phyloP scores from a whole-genome alignment of 2,329 filamentous ascomycete species.

The Verticillium alfalfae region DNA sequence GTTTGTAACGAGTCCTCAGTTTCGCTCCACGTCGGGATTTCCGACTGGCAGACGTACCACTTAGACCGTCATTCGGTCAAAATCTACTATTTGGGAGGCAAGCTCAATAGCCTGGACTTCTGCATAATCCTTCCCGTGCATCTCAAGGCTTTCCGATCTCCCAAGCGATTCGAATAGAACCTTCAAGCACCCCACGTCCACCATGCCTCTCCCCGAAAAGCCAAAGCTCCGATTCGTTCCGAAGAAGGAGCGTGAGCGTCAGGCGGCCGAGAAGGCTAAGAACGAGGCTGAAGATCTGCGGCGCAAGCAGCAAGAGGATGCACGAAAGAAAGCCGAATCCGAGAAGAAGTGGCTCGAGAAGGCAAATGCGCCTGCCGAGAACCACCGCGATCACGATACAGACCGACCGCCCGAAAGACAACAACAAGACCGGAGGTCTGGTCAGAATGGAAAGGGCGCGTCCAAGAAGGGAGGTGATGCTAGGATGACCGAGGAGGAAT shows the following conservation, averaged over 20 bases:
- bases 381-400: constrained; percentile 15
- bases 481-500: constrained; percentile 38
- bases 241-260: constrained; percentile 73
- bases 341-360: constrained; percentile 26
- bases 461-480: constrained; percentile 29
- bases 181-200: constrained; percentile 64
- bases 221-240: constrained; percentile 85
- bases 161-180: constrained; percentile 69
- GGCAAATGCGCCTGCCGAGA: constrained; percentile 2
- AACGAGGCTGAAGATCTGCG: constrained; percentile 61
- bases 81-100: no score
- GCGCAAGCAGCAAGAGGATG: constrained; percentile 46
- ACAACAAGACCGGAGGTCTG: constrained; percentile 23
- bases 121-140: no score
- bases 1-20: no score
- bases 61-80: no score
- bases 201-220: constrained; percentile 42
- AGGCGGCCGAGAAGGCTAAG: constrained; percentile 72
- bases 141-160: background rate
- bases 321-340: constrained; percentile 69
- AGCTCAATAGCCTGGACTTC: no score
- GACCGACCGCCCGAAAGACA: constrained; percentile 30
- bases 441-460: constrained; percentile 15
- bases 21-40: no score
- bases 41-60: no score